Base-by-base conservation (phyloP, 1,284 basidiomycete species). In the Marasmius tenuissimus region DNA sequence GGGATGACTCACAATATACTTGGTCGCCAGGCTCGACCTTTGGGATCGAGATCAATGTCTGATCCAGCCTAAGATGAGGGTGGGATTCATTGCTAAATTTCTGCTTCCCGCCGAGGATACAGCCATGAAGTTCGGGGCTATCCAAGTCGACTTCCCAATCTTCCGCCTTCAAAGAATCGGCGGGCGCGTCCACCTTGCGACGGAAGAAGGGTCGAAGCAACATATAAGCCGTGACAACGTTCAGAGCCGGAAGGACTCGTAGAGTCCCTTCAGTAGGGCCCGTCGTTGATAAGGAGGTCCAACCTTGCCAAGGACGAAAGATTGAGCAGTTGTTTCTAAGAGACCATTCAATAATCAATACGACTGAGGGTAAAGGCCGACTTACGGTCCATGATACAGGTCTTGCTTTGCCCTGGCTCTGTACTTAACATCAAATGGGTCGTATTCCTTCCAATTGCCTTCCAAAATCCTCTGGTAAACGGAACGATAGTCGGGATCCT, bases 271-370 rank as follows among this genome's bases (percentile, higher is more conserved):
- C 87, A 5, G 77, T 76, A 0, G 87, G 82, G 0, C 83, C 84
- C 0, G 89, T 90, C 35, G 69, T 71, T 0, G 87, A 88, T 60
- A 94, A 75, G 7, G 85, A 83, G 0, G 85, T 86, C 92, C 90
- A 88, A 3, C 89, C 89, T 71, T 93, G 91, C 81, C 88, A 88
- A 0, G 89, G 86, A n/a, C 91, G 82, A 74, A 92, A 89, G 34
- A 92, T 84, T 1, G 87, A 84, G 67, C 91, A 93, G 70, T 89
- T 82, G 58, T 82, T 85, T 20, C 62, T 63, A 38, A 16, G 11
- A 3, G 39, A 20, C 18, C 11, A 14, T 4, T 27, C 6, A 16
- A 56, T 33, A 40, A 50, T 11, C 10, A 33, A 18, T 18, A 27
- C 34, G 16, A 54, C 20, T 11, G 49, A 20, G 9, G 12, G 11